Percentiles rank a stretch among this genome's conserved stretches.
Conservation (phyloP, 1,284 basidiomycete genomes). For the Ganoderma meredithae region DNA sequence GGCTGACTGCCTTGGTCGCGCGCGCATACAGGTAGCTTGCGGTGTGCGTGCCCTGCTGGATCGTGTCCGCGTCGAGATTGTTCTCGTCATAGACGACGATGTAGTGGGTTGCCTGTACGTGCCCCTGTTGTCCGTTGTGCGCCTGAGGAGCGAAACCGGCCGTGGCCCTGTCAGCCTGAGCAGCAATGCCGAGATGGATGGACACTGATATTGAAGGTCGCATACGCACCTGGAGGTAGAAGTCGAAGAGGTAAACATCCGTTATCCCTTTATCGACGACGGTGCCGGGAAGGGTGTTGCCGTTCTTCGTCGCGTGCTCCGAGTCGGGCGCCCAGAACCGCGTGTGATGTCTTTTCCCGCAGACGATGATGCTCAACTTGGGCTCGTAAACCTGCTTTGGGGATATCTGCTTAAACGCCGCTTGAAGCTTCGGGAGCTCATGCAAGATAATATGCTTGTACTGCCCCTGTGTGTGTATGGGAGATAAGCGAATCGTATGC, state of each 20-base stretch:
- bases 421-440: conserved; percentile 64
- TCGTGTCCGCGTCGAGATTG: conserved; percentile 64
- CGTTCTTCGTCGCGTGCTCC: conserved; percentile 60
- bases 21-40: conserved; percentile 75
- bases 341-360: conserved; percentile 83
- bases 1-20: conserved; percentile 79
- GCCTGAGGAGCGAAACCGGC: conserved; percentile 43
- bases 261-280: conserved; percentile 80
- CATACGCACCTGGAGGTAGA: conserved; percentile 66
- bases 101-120: conserved; percentile 75
- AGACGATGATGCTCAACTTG: conserved; percentile 73
- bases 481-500: conserved; percentile 12
- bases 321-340: conserved; percentile 65
- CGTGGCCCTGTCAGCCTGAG: not conserved
- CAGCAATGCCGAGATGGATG: not conserved
- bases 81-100: conserved; percentile 79
- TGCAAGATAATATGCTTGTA: conserved; percentile 63
- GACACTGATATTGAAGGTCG: not conserved
- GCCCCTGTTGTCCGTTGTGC: conserved; percentile 72
- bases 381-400: conserved; percentile 61
- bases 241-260: conserved; percentile 76
- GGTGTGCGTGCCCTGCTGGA: conserved; percentile 73
- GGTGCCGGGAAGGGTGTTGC: conserved; percentile 78
- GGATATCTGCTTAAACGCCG: conserved; percentile 63
- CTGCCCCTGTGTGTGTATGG: conserved; percentile 58